Evolutionary conservation across 768 basidiomycete genomes (phyloP), one percentile per base, ranked within the genome.

Genomic region (Crepidotus variabilis): DNA sequence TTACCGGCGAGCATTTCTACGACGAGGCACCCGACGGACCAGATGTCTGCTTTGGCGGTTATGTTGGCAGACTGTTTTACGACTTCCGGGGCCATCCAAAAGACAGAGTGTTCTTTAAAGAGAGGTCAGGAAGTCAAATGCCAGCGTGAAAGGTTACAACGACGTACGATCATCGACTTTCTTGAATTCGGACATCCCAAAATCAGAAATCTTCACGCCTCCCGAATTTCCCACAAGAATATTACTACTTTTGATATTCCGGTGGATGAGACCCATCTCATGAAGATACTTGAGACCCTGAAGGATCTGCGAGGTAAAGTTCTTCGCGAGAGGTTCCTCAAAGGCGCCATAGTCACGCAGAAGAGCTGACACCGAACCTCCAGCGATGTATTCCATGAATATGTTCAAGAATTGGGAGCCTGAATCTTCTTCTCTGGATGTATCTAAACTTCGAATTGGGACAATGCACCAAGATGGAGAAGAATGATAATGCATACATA

Each of bases 21-120:
- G 23, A 97, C 87, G 47, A 98, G 73, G 69, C 94, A 96, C 1
- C 94, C 94, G 1, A 97, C 87, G 68, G 91, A 92, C 94, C 94
- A 98, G 54, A 97, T 95, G 69, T 97, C 94, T 5, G 94, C 94
- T 66, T 95, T 95, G 58, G 78, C 80, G 10, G 94, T 94, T 67
- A 96, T 92, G 0, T 86, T 83, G 22, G 28, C 28, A 8, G 87
- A 94, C 74, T 99, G 97, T 67, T 95, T 95, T 57, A 98, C 97
- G n/a, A 97, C 94, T 71, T 98, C 96, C 0, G 96, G 96, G 0
- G 96, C 96, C 96, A 98, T 98, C 96, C 96, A 98, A 72, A 96
- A 98, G 10, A 98, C 95, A 1, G 94, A 96, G 1, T 96, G 97
- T 70, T 98, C 96, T 4, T 98, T 74, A 1, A 96, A 98, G 4